Evolutionary conservation across 2,329 filamentous ascomycete genomes (phyloP).

Genomic region (Alternaria alternata): DNA sequence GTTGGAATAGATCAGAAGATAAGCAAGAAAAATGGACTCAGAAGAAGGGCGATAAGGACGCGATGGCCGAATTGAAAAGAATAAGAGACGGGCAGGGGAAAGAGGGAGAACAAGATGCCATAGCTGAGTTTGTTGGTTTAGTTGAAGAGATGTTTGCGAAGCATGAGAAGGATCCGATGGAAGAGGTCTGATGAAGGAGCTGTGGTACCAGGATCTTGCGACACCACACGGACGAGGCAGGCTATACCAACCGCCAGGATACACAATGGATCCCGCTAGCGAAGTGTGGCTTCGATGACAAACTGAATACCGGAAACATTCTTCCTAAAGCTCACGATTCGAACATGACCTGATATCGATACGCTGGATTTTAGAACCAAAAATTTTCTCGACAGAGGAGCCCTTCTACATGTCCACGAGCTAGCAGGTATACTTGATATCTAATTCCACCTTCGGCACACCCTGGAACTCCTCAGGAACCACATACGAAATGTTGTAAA

Average conservation of each 20-base stretch:
- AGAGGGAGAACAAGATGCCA: constrained; percentile 48
- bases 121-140: constrained; percentile 52
- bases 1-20: constrained; percentile 15
- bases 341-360: not conserved
- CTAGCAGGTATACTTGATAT: constrained; percentile 48
- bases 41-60: constrained; percentile 44
- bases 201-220: not conserved
- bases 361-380: not conserved
- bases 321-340: not conserved
- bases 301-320: not conserved
- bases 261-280: accelerated
- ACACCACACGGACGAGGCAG: not conserved
- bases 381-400: accelerated
- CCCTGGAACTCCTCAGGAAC: constrained; percentile 54
- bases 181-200: not conserved
- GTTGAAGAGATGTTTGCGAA: constrained; percentile 36
- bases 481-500: constrained; percentile 58
- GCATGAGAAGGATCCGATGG: constrained; percentile 1
- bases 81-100: constrained; percentile 38
- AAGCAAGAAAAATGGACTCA: constrained; percentile 34
- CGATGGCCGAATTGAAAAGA: constrained; percentile 37
- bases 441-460: constrained; percentile 49
- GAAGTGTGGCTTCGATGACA: not conserved
- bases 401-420: not conserved
- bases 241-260: not conserved